These are phyloP conservation scores for Eucalyptus pauciflora DNA, from an alignment of 345 rosid genomes.

Conservation along the genomic window DNA sequence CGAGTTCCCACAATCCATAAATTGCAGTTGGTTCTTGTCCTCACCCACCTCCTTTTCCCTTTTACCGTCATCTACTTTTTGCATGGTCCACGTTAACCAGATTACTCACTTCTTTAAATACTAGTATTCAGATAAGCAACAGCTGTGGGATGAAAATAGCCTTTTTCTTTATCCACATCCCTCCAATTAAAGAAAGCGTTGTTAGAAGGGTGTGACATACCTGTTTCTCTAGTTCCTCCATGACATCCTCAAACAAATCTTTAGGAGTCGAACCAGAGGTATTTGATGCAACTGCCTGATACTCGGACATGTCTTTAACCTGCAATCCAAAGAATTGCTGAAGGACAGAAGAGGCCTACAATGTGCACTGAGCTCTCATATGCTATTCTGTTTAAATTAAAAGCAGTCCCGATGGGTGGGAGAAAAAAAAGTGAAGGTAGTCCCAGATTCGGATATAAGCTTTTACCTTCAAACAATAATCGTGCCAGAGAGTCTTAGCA, in stretches of 20 bases:
- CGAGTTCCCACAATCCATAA: background rate
- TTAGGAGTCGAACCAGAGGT: conserved; percentile 85
- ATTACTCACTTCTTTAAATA: background rate
- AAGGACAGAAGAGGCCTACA: background rate
- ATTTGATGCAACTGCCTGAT: conserved; percentile 85
- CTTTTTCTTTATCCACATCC: background rate
- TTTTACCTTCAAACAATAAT: conserved; percentile 74
- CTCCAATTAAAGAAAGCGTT: background rate
- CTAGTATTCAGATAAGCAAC: background rate
- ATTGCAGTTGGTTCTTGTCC: background rate
- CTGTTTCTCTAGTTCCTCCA: conserved; percentile 78
- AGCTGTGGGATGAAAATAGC: background rate
- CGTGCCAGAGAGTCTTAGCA: conserved; percentile 81
- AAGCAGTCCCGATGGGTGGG: background rate
- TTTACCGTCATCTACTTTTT: background rate
- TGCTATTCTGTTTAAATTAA: background rate
- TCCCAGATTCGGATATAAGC: background rate
- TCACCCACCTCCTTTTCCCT: background rate
- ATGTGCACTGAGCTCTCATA: background rate
- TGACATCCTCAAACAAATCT: conserved; percentile 90
- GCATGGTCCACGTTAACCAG: background rate
- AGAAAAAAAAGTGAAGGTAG: background rate
- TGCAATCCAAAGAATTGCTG: conserved; percentile 6
- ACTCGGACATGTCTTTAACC: conserved; percentile 78
- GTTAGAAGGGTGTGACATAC: conserved; percentile 5